phyloP scores from a whole-genome alignment of 1,284 basidiomycete genomes.

The Erythrobasidium hasegawianum region DNA sequence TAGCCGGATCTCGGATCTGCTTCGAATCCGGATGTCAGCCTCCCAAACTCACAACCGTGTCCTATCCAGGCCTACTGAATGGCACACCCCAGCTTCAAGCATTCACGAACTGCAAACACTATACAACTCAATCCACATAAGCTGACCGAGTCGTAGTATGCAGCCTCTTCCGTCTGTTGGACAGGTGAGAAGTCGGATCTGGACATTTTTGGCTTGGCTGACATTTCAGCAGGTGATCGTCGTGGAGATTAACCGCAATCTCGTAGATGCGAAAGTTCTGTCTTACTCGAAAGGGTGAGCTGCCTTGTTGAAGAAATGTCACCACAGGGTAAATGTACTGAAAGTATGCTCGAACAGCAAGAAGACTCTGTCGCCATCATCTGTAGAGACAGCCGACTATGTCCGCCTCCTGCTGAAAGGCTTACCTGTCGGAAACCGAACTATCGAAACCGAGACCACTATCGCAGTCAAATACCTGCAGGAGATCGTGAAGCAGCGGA shows the following conservation, averaged over 20 bases:
- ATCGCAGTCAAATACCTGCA: neutral
- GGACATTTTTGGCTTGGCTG: neutral
- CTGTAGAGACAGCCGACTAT: neutral
- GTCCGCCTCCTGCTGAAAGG: neutral
- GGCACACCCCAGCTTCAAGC: no score
- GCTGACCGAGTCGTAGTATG: no score
- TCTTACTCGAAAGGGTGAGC: constrained; percentile 1
- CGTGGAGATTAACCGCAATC: neutral
- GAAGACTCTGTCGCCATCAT: neutral
- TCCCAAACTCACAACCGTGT: no score
- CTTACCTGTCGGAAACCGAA: neutral
- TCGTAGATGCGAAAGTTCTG: neutral
- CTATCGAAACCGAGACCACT: constrained; percentile 3
- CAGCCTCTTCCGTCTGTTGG: no score
- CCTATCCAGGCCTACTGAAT: no score
- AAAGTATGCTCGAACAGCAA: neutral
- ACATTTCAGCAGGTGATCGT: neutral
- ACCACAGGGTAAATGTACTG: neutral
- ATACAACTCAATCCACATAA: no score
- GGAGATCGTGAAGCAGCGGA: constrained; percentile 9
- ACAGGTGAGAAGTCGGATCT: no score
- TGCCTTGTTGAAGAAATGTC: neutral
- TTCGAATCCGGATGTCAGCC: no score
- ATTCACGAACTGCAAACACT: no score
- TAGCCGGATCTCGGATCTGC: no score